A percentile compares a stretch with the other conserved stretches of the same genome.
Conservation (phyloP, 106 monocot genomes). For the Dioscorea zingiberensis region DNA sequence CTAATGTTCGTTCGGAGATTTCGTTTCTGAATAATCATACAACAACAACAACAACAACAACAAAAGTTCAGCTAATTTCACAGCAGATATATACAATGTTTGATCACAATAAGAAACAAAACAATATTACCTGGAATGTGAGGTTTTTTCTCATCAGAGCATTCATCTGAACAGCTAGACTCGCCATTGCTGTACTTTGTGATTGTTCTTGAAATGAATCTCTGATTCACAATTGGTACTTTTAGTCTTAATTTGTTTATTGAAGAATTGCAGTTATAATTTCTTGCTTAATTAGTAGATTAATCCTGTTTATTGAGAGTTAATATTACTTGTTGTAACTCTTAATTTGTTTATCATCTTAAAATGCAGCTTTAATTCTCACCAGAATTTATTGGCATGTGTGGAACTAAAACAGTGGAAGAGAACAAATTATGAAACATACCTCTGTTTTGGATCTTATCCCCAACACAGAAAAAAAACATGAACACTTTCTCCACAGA, state of each 20-base stretch:
- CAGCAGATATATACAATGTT: background rate
- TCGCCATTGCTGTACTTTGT: background rate
- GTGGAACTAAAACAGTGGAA: too few relatives aligned
- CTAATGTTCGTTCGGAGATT: conserved; percentile 14
- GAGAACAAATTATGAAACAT: background rate
- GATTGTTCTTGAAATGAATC: background rate
- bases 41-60: background rate
- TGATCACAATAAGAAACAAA: background rate
- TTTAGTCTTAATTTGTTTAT: background rate
- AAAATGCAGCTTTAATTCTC: too few relatives aligned
- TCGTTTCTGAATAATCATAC: conserved; percentile 6
- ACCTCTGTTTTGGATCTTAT: background rate
- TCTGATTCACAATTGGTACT: background rate
- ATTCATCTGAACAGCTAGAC: conserved; percentile 22
- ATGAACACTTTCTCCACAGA: background rate
- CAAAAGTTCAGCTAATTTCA: background rate
- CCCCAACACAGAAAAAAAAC: background rate
- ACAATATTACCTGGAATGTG: conserved; percentile 19
- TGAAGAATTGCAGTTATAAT: background rate
- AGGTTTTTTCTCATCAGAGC: conserved; percentile 35
- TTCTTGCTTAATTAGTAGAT: too few relatives aligned
- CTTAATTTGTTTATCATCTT: too few relatives aligned
- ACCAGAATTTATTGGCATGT: too few relatives aligned
- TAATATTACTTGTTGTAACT: too few relatives aligned
- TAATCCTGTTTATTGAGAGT: too few relatives aligned